Conservation (phyloP, 2,329 filamentous ascomycete species). For the Parascedosporium putredinis region DNA sequence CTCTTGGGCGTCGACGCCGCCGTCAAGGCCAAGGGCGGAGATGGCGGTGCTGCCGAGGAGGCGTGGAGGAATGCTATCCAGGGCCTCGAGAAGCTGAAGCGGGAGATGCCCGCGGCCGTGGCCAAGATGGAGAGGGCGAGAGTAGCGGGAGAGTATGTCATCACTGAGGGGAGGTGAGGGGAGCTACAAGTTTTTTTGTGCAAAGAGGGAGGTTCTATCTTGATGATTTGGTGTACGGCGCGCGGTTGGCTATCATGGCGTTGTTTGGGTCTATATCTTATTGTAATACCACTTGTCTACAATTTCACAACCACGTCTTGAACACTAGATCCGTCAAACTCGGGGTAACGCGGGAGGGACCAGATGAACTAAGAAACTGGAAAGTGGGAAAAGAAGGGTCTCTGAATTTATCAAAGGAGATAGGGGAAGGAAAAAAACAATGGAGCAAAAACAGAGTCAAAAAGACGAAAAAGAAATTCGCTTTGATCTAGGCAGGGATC, state of each 20-base stretch:
- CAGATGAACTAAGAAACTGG: too few relatives aligned
- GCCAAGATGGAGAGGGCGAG: constrained; percentile 56
- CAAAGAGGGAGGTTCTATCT: too few relatives aligned
- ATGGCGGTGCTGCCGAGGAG: constrained; percentile 34
- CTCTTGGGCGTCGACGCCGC: constrained; percentile 18
- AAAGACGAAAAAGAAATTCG: background rate
- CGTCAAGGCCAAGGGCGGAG: constrained; percentile 27
- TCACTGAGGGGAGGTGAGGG: constrained; percentile 24
- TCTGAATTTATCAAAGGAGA: background rate
- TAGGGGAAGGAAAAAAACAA: background rate
- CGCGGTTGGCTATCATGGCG: too few relatives aligned
- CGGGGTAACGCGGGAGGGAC: too few relatives aligned
- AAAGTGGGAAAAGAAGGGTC: too few relatives aligned
- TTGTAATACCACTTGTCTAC: too few relatives aligned
- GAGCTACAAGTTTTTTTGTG: too few relatives aligned
- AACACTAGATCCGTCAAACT: too few relatives aligned
- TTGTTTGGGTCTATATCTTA: too few relatives aligned
- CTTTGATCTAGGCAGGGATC: background rate
- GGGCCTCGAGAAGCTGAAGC: constrained; percentile 42
- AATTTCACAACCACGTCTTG: too few relatives aligned
- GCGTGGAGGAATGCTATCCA: constrained; percentile 37
- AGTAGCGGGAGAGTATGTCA: constrained; percentile 47
- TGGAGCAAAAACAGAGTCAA: background rate
- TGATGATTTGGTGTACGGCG: too few relatives aligned
- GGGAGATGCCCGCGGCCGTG: constrained; percentile 50